phyloP scores from a whole-genome alignment of 2,329 filamentous ascomycete species.

The Emmonsiellopsis sp. region DNA sequence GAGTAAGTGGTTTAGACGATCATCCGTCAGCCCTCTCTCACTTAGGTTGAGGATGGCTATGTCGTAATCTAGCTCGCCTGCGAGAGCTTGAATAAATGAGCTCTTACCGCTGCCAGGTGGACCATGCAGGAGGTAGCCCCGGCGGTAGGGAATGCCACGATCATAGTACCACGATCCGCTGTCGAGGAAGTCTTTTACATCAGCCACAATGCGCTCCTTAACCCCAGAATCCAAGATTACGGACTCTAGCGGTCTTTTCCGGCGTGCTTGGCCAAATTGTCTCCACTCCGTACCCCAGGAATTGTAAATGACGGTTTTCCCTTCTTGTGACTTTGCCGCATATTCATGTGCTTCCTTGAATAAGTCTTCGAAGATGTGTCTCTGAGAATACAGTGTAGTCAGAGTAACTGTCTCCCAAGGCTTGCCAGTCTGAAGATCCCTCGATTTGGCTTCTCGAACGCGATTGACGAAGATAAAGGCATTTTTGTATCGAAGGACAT shows the following conservation, averaged over 20 bases:
- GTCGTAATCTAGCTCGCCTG: conserved; percentile 83
- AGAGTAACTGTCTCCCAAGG: conserved; percentile 92
- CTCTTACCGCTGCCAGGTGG: conserved; percentile 89
- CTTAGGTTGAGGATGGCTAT: conserved; percentile 89
- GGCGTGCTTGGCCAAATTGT: conserved; percentile 70
- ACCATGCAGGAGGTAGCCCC: conserved; percentile 81
- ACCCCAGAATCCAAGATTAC: conserved; percentile 79
- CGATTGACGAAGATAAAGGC: conserved; percentile 82
- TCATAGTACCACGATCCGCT: conserved; percentile 84
- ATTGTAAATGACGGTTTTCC: conserved; percentile 87
- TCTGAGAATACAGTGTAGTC: conserved; percentile 82
- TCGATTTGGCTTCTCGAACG: conserved; percentile 74
- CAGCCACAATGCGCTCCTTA: conserved; percentile 67
- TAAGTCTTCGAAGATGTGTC: conserved; percentile 80
- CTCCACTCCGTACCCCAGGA: conserved; percentile 78
- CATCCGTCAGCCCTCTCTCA: conserved; percentile 81
- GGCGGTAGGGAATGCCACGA: conserved; percentile 84
- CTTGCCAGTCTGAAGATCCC: conserved; percentile 67
- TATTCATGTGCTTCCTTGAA: conserved; percentile 79
- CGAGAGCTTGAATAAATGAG: conserved; percentile 90
- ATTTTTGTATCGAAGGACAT: conserved; percentile 76
- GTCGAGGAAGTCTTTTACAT: conserved; percentile 72
- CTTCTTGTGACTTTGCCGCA: conserved; percentile 70
- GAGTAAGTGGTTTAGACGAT: conserved; percentile 75
- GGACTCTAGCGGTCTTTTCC: conserved; percentile 78